These are phyloP conservation scores for Glebionis coronaria DNA, from an alignment of 129 eudicot species.

Conservation along the genomic window DNA sequence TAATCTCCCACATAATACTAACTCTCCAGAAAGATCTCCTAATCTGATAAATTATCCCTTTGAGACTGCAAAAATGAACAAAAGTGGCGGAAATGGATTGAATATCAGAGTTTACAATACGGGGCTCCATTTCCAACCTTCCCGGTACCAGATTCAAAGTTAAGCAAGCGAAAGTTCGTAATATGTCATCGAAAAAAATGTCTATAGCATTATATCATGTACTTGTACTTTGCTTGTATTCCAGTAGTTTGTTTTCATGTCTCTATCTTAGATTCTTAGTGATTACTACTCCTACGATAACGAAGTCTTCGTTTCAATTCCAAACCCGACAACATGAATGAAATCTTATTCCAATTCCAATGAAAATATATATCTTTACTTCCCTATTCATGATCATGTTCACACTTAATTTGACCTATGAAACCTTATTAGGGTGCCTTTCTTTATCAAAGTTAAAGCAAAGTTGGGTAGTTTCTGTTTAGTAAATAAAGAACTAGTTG, in stretches of 20 bases:
- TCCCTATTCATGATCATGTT: slow-evolving; percentile 22
- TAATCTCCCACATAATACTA: slow-evolving; percentile 31
- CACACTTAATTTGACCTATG: slow-evolving; percentile 19
- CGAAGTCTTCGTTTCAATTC: slow-evolving; percentile 20
- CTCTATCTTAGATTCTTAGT: slow-evolving; percentile 11
- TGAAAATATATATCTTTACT: background rate
- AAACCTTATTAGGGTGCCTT: slow-evolving; percentile 24
- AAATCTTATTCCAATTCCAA: slow-evolving; percentile 10
- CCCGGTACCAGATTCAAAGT: slow-evolving; percentile 37
- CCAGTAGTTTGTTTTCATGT: slow-evolving; percentile 16
- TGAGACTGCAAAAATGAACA: slow-evolving; percentile 28
- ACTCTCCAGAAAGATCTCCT: slow-evolving; percentile 24
- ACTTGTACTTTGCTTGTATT: slow-evolving; percentile 25
- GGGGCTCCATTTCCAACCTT: slow-evolving; percentile 42
- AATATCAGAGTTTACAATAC: slow-evolving; percentile 31
- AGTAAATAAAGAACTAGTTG: slow-evolving; percentile 15
- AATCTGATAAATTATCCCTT: slow-evolving; percentile 16
- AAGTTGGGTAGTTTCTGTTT: slow-evolving; percentile 33
- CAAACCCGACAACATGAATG: slow-evolving; percentile 19
- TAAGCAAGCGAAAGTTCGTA: slow-evolving; percentile 22
- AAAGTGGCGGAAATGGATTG: slow-evolving; percentile 34
- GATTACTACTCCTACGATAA: slow-evolving; percentile 25
- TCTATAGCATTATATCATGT: slow-evolving; percentile 18
- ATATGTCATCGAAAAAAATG: slow-evolving; percentile 20
- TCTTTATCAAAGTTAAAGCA: slow-evolving; percentile 36